Evolutionary conservation across 2,329 filamentous ascomycete species (phyloP).

Genomic region (Epichloe brachyelytri): DNA sequence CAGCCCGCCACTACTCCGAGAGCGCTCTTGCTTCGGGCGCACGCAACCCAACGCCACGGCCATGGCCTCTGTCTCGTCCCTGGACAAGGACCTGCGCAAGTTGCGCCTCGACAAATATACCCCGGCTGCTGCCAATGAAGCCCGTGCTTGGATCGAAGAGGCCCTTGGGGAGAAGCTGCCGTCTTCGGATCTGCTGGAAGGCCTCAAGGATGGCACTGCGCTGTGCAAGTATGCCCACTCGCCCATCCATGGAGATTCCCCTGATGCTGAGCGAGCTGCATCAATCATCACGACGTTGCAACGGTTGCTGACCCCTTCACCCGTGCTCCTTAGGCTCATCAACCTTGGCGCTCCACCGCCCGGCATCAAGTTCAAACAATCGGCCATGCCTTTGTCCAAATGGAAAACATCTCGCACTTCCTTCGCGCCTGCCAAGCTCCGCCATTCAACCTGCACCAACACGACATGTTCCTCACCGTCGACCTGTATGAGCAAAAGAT

Average conservation of each 20-base stretch:
- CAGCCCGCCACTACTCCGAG: no score
- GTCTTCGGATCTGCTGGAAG: conserved; percentile 66
- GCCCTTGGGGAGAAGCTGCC: conserved; percentile 62
- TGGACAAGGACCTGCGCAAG: conserved; percentile 92
- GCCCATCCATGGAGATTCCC: background rate
- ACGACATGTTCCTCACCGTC: conserved; percentile 94
- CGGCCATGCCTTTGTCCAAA: conserved; percentile 93
- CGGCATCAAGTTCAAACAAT: conserved; percentile 80
- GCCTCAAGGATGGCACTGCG: conserved; percentile 78
- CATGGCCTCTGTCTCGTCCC: conserved; percentile 88
- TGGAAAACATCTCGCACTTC: conserved; percentile 98
- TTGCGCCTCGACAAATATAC: conserved; percentile 90
- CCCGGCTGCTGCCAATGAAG: conserved; percentile 76
- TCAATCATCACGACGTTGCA: no score
- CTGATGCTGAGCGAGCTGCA: no score
- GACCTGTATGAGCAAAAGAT: conserved; percentile 89
- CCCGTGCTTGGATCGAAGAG: conserved; percentile 72
- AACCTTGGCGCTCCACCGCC: conserved; percentile 68
- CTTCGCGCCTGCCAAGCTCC: conserved; percentile 74
- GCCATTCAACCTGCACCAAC: conserved; percentile 76
- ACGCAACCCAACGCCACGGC: conserved; percentile 1
- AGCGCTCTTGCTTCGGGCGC: no score
- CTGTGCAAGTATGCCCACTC: conserved; percentile 65
- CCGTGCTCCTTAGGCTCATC: conserved; percentile 48
- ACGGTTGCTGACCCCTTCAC: background rate